Evolutionary conservation across 306 rosid species (phyloP), one percentile per base, ranked within the genome.

Genomic region (Citrullus colocynthis): DNA sequence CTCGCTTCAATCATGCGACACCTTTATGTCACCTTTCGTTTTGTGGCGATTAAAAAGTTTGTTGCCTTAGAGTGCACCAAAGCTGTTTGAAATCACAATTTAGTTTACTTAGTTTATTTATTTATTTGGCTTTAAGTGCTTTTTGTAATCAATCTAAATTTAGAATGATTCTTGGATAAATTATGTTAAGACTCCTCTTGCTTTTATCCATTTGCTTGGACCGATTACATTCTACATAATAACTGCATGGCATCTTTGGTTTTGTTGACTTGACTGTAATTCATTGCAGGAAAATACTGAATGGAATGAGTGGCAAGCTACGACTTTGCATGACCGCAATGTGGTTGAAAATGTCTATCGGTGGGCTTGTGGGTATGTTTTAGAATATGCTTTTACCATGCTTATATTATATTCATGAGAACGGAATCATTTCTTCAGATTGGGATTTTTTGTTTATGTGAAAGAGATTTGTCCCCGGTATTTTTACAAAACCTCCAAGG

Each of bases 341-440:
- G 84, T 85, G 59, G 93, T 96, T 89, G 98, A 92, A 84, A 96
- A 93, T 79, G 98, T 96, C 54, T 88, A 87, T 78, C 85, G 90
- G 69, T 96, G 99, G 99, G 93, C 90, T 82, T 96, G 99, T 30
- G 99, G 99, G 99, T 96, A 87, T 84, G 93, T 81, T 77, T 48
- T 65, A 54, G 75, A 73, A 64, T 60, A 49, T 75, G 75, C 56
- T 63, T 79, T 24, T 79, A 28, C 36, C 73, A 24, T 24, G 32
- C 49, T 72, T 72, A 16, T 49, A 49, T 72, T 72, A 30, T 49
- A 49, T 48, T 51, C 77, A 49, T 48, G 77, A 49, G 12, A 3
- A 72, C 3, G 0, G 77, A 51, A 3, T 28, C 20, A 28, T 71
- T 45, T 67, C 75, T 44, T 70, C 6, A 6, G 32, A 70, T 76